Conservation (phyloP, 2,329 filamentous ascomycete genomes). For the Bisporella sp. region DNA sequence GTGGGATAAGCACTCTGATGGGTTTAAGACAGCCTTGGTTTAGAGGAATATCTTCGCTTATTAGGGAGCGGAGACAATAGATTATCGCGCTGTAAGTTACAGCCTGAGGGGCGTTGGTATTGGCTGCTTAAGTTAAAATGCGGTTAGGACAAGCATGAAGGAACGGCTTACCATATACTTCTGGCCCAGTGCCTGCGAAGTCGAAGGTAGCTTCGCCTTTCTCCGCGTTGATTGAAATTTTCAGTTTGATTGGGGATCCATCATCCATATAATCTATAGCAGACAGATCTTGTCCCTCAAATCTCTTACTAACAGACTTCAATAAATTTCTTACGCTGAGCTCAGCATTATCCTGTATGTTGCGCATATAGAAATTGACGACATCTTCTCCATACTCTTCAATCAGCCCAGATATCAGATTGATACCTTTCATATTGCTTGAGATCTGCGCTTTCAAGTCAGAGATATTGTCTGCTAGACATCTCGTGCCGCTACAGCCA, state of each 20-base stretch:
- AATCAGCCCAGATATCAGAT: constrained; percentile 67
- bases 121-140: constrained; percentile 36
- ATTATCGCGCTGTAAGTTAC: constrained; percentile 82
- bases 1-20: constrained; percentile 66
- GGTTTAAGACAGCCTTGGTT: constrained; percentile 81
- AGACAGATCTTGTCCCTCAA: constrained; percentile 62
- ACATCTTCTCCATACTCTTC: constrained; percentile 70
- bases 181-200: constrained; percentile 69
- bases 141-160: neutral
- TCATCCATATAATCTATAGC: constrained; percentile 85
- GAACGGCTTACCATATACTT: constrained; percentile 56
- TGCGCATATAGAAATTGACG: constrained; percentile 78
- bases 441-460: constrained; percentile 84
- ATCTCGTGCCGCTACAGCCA: constrained; percentile 72
- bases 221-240: constrained; percentile 65
- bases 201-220: constrained; percentile 74
- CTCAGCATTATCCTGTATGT: constrained; percentile 76
- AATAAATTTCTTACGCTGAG: constrained; percentile 67
- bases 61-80: constrained; percentile 75
- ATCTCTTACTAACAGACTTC: constrained; percentile 62
- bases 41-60: constrained; percentile 74
- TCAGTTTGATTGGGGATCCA: constrained; percentile 69
- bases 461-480: constrained; percentile 75
- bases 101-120: constrained; percentile 75
- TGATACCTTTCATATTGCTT: constrained; percentile 80